These are phyloP conservation scores for Neoscytalidium dimidiatum DNA, from an alignment of 2,329 filamentous ascomycete species.

Conservation along the genomic window DNA sequence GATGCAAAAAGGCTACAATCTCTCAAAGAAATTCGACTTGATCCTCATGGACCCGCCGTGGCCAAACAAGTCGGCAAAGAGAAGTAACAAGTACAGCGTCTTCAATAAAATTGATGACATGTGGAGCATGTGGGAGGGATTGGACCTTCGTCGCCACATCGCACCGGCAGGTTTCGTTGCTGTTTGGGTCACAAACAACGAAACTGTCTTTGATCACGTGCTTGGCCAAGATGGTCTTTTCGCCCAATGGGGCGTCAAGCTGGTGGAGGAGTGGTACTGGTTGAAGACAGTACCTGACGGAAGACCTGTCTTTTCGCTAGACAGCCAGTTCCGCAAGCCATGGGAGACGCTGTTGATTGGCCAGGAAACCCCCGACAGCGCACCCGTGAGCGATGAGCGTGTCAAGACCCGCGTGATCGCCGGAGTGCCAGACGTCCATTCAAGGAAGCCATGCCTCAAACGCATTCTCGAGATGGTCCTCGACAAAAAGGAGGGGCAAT, in stretches of 20 bases:
- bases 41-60: constrained; percentile 77
- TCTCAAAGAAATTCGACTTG: constrained; percentile 61
- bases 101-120: constrained; percentile 54
- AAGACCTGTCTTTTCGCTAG: constrained; percentile 63
- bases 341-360: constrained; percentile 68
- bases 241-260: constrained; percentile 64
- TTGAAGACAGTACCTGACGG: constrained; percentile 69
- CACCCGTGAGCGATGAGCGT: neutral
- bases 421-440: constrained; percentile 74
- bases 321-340: constrained; percentile 69
- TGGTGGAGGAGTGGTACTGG: constrained; percentile 75
- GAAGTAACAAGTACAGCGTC: constrained; percentile 54
- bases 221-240: constrained; percentile 63
- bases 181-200: constrained; percentile 78
- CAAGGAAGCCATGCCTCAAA: constrained; percentile 73
- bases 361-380: constrained; percentile 30
- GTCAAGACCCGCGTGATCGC: constrained; percentile 61
- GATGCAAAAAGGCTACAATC: constrained; percentile 39
- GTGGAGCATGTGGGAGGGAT: constrained; percentile 38
- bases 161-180: constrained; percentile 56
- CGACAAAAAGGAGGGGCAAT: constrained; percentile 37
- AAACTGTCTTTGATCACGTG: constrained; percentile 55
- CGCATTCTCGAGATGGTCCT: constrained; percentile 58
- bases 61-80: constrained; percentile 75
- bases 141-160: constrained; percentile 49